Evolutionary conservation across 352 stramenopile species (phyloP).

Genomic region (Globisporangium solare): DNA sequence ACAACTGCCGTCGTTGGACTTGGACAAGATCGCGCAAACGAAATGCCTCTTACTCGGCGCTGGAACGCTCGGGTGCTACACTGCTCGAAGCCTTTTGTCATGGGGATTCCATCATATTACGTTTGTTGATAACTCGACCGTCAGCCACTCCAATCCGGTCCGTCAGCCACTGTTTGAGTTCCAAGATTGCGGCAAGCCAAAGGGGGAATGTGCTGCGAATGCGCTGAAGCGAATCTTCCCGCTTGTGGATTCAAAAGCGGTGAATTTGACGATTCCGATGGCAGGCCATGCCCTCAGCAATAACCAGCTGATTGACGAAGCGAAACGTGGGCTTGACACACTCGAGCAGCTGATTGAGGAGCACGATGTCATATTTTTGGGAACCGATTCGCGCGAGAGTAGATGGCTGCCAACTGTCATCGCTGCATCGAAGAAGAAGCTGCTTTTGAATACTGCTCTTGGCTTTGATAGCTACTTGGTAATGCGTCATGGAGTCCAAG

Average conservation of each 20-base stretch:
- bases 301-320: conserved; percentile 46
- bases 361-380: conserved; percentile 95
- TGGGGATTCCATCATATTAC: conserved; percentile 98
- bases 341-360: conserved; percentile 89
- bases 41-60: conserved; percentile 95
- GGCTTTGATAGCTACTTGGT: conserved; percentile 98
- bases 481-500: conserved; percentile 92
- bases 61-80: conserved; percentile 96
- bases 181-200: conserved; percentile 92
- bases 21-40: conserved; percentile 85
- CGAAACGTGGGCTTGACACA: conserved; percentile 59
- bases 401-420: conserved; percentile 98
- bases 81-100: conserved; percentile 92
- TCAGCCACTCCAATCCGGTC: conserved; percentile 98
- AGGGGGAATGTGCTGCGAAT: conserved; percentile 92
- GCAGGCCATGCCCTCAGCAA: conserved; percentile 91
- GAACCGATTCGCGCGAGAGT: conserved; percentile 98
- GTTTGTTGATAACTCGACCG: conserved; percentile 96
- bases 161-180: conserved; percentile 96
- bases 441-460: conserved; percentile 74
- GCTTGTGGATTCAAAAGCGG: conserved; percentile 81
- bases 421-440: conserved; percentile 88
- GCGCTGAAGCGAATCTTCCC: conserved; percentile 92
- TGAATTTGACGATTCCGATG: conserved; percentile 98
- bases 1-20: conserved; percentile 92